Evolutionary conservation across 768 basidiomycete genomes (phyloP), one percentile per base, ranked within the genome.

Genomic region (Ramaria sp.): DNA sequence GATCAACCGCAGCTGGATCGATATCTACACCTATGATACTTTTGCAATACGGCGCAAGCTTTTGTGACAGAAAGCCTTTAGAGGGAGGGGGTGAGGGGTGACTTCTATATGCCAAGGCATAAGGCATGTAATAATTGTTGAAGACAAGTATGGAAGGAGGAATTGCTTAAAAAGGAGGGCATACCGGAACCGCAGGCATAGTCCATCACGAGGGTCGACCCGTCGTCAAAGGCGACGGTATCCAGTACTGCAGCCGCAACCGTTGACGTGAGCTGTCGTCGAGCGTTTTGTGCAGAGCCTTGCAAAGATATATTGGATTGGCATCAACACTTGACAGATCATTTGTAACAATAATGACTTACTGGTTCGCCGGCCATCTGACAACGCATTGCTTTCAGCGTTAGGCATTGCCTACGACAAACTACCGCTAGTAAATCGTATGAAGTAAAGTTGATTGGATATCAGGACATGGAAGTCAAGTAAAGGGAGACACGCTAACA

Each of bases 21-120:
- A 89, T 84, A 64, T 91, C 89, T 15, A 86, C 80, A 10, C 87
- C 88, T 15, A 88, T 68, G 59, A 90, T 77, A 31, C 72, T 72
- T 64, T 80, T 84, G 47, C 77, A 77, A 61, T 84, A 71, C 1
- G 80, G 73, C 0, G 79, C 80, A 22, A 90, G 73, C 43, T 77
- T 75, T 60, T 79, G 75, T 1, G 87, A 83, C 15, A 88, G 67
- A 20, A 81, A 67, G 15, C 88, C 88, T 89, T 41, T 1, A 20
- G 3, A 19, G 4, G n/a, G 51, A 51, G 7, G 27, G n/a, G 10
- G 24, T 20, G 38, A 4, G n/a, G 2, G 27, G 27, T 5, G 27
- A 27, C 27, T 27, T 27, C 38, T 39, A 10, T 7, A 24, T 22
- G 41, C 13, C 2, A n/a, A n/a, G n/a, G n/a, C n/a, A n/a, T n/a